A percentile compares a stretch with the other conserved stretches of the same genome.
These are phyloP conservation scores for grape (Vitis vinifera) DNA, from an alignment of 164 flowering plant genomes.

Conservation along the genomic window DNA sequence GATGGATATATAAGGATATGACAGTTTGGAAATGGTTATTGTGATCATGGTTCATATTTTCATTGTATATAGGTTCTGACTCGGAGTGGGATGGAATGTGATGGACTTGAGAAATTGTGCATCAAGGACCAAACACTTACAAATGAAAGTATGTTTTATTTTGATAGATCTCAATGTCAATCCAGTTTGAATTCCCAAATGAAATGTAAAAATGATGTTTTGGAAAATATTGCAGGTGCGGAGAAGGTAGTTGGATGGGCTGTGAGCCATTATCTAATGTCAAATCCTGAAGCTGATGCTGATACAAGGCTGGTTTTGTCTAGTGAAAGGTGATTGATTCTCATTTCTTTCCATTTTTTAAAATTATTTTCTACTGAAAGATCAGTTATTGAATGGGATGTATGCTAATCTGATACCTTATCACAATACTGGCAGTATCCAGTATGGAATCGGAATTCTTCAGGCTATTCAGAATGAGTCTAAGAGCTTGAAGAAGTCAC, in stretches of 20 bases:
- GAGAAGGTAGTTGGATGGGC: constrained; percentile 91
- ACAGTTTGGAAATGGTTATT: neutral
- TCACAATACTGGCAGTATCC: constrained; percentile 52
- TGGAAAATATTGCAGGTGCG: constrained; percentile 49
- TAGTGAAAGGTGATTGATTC: constrained; percentile 50
- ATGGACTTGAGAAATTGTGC: constrained; percentile 65
- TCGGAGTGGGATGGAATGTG: constrained; percentile 70
- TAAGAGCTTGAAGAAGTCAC: constrained; percentile 80
- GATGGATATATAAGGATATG: neutral
- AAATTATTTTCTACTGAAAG: constrained; percentile 8
- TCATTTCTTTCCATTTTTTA: neutral
- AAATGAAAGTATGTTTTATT: constrained; percentile 60
- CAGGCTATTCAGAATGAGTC: constrained; percentile 70
- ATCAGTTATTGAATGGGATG: constrained; percentile 4
- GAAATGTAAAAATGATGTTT: neutral
- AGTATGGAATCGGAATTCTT: constrained; percentile 62
- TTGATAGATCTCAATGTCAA: neutral
- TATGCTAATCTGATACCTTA: constrained; percentile 10
- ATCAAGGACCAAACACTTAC: constrained; percentile 71
- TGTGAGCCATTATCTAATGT: constrained; percentile 70
- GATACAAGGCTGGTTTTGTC: constrained; percentile 53
- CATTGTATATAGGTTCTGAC: constrained; percentile 49
- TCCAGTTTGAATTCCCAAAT: too few species aligned
- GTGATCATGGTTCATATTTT: constrained; percentile 7
- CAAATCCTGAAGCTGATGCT: constrained; percentile 43